Evolutionary conservation across 495 filamentous ascomycete species (phyloP), one percentile per base, ranked within the genome.

Genomic region (Aspergillus wentii): DNA sequence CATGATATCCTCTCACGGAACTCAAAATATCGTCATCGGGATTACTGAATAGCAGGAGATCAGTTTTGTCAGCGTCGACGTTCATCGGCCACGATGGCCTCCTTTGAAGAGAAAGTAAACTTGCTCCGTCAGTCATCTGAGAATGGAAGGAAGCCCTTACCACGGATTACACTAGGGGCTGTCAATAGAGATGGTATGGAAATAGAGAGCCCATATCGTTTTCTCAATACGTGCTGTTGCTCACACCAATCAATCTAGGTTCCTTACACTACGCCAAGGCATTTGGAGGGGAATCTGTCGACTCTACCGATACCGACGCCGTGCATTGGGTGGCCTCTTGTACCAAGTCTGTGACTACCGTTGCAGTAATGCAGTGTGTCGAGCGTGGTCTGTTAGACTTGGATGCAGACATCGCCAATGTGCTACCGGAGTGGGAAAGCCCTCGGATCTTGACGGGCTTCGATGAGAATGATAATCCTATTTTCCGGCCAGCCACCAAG

Each of bases 311-410:
- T 13, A 14, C 13, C 4, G 20, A 37, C 17, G 22, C 22, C 22
- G 23, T 37, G 10, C 9, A 28, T 17, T 26, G 19, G n/a, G 23
- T 37, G 14, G 35, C 35, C 25, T 37, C 35, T n/a, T 29, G 2
- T n/a, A 42, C 45, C 43, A 49, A 61, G 43, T 13, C 69, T 4
- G 50, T 74, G 31, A 63, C 69, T 15, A 53, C 57, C 16, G 46
- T 75, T 30, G 55, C 62, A 1, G 64, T 47, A 7, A 38, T 75
- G 15, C 58, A 67, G 43, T 59, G 59, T 40, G 57, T 74, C 13
- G 62, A 71, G 13, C 48, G 55, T 13, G 59, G 57, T 2, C 48
- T 51, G 0, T 17, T 74, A 5, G 30, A 41, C 5, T 43, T 75
- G 4, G 58, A 62, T 26, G 43, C 48, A 10, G 56, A 66, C 31